Base-by-base conservation (phyloP, 1,139 yeast species). In the Hansenula sp. region DNA sequence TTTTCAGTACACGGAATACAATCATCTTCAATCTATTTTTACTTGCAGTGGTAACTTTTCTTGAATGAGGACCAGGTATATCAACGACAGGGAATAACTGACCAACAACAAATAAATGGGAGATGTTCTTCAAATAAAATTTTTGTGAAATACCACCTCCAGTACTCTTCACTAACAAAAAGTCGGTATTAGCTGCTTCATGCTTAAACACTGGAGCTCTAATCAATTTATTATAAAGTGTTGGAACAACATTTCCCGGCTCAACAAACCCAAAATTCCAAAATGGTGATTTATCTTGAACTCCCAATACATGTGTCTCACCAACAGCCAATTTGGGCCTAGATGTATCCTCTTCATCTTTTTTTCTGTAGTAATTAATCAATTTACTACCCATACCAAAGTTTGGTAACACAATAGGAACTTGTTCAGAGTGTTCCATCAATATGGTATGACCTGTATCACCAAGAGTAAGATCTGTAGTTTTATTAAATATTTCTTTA, bases 221-320 rank as follows among this genome's bases (percentile, higher is more conserved):
- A 7, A 84, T 65, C 84, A 94, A 82, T 52, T 89, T 85, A 60
- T 92, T 94, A 64, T 94, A 94, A 40, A 92, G 65, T 0, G 98
- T 86, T 1, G 97, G 97, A 2, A 90, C 97, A 44, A 88, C 79
- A 52, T 84, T 88, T 4, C 98, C 99, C 3, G 90, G 87, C 38
- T 89, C 96, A 13, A 94, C 97, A 63, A 85, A 86, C 2, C 99
- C 99, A 68, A 89, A 94, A 59, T 90, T 92, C 98, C 98, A 94
- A 59, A 92, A 94, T 12, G 99, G 97, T 12, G 96, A 86, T 52
- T 95, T 75, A 62, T 94, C 99, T 57, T 89, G 96, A 2, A 87
- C 88, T 16, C 97, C 97, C 32, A 94, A 69, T 3, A 94, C 96
- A 62, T 87, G 95, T 0, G 98, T 92, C 61, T 94, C 99, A 39